Evolutionary conservation across 1,284 basidiomycete genomes (phyloP).

Genomic region (Pyrrhoderma lamaoense): DNA sequence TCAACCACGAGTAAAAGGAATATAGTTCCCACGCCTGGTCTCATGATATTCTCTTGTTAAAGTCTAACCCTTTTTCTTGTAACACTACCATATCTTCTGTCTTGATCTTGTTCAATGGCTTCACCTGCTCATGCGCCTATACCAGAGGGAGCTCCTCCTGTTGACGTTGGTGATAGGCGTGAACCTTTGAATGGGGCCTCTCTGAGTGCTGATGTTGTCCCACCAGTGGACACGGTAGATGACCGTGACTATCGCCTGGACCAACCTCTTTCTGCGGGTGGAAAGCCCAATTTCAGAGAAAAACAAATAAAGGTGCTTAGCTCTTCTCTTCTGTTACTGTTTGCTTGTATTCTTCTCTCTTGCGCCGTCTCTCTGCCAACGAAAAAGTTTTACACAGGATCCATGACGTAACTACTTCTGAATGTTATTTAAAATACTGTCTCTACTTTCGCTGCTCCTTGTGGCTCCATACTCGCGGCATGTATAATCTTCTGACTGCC

Average conservation of each 20-base stretch:
- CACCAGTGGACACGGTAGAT: slow-evolving; percentile 35
- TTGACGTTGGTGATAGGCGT: slow-evolving; percentile 35
- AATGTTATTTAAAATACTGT: background rate
- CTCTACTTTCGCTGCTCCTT: slow-evolving; percentile 1
- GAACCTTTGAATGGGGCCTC: slow-evolving; percentile 38
- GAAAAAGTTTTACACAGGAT: background rate
- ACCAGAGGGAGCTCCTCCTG: slow-evolving; percentile 44
- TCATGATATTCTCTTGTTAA: too few relatives aligned
- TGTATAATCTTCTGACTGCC: background rate
- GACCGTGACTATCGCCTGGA: slow-evolving; percentile 36
- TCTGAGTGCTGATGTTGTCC: slow-evolving; percentile 24
- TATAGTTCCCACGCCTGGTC: too few relatives aligned
- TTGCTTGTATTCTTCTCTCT: slow-evolving; percentile 14
- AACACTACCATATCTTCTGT: slow-evolving; percentile 7
- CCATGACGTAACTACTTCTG: background rate
- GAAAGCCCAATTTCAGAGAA: slow-evolving; percentile 54
- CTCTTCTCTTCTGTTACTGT: slow-evolving; percentile 30
- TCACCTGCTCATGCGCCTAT: slow-evolving; percentile 34
- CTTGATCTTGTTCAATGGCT: slow-evolving; percentile 35
- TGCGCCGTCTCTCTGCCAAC: slow-evolving; percentile 12
- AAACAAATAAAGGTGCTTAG: slow-evolving; percentile 87
- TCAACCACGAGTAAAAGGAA: too few relatives aligned
- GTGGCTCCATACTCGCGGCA: background rate
- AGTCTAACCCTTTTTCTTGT: background rate
- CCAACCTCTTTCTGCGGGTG: slow-evolving; percentile 26